A percentile compares a stretch with the other conserved stretches of the same genome.
These are phyloP conservation scores for Fusarium nurragi DNA, from an alignment of 2,329 filamentous ascomycete genomes.

Conservation along the genomic window DNA sequence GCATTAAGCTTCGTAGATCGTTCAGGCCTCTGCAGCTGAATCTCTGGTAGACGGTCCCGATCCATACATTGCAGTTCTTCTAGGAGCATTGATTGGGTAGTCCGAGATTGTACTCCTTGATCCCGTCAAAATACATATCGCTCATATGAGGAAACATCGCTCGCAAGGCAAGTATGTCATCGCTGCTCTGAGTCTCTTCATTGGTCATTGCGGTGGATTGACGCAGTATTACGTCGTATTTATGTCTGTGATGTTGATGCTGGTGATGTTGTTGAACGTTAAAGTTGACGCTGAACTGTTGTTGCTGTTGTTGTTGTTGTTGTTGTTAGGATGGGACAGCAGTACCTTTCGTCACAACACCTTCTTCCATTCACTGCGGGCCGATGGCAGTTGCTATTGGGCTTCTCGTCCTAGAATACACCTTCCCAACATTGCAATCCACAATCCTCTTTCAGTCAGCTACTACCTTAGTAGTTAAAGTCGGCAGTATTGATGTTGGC, in stretches of 20 bases:
- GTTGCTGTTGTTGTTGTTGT: background rate
- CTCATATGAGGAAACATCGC: background rate
- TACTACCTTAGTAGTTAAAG: background rate
- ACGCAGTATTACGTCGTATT: background rate
- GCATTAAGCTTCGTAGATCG: background rate
- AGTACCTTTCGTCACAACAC: background rate
- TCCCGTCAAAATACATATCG: conserved; percentile 4
- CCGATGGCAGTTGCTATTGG: background rate
- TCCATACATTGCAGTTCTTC: conserved; percentile 17
- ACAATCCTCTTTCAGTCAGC: background rate
- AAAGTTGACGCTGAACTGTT: background rate
- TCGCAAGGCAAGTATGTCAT: background rate
- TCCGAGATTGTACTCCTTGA: conserved; percentile 18
- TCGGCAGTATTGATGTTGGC: background rate
- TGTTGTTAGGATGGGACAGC: background rate
- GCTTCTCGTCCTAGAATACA: background rate
- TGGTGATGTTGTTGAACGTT: background rate
- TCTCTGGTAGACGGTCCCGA: background rate
- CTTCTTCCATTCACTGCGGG: background rate
- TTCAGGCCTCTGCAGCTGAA: background rate
- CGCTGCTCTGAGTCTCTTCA: background rate
- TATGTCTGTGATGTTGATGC: background rate
- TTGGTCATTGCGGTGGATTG: background rate
- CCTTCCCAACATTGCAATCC: background rate
- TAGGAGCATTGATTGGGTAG: conserved; percentile 29